Percentiles rank a stretch among this genome's conserved stretches.
These are phyloP conservation scores for Xylaria longipes DNA, from an alignment of 495 filamentous ascomycete genomes.

Conservation along the genomic window DNA sequence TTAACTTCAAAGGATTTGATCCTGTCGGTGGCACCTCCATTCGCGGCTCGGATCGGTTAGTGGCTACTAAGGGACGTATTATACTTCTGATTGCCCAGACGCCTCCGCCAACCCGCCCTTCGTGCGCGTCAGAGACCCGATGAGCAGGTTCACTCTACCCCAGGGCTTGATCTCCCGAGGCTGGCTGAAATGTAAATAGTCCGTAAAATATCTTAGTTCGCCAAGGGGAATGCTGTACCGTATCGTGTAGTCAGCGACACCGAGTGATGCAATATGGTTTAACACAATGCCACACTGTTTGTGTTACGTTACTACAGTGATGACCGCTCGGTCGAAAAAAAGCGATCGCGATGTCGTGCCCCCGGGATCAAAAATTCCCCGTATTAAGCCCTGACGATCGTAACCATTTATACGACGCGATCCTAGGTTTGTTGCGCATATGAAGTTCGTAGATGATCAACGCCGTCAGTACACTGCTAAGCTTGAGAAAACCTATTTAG, in stretches of 20 bases:
- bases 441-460: not conserved
- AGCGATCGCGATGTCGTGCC: not conserved
- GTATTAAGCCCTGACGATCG: constrained; percentile 34
- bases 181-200: constrained; percentile 2
- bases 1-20: constrained; percentile 2
- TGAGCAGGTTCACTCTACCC: not conserved
- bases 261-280: not conserved
- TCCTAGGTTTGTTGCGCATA: not conserved
- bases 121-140: not conserved
- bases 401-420: constrained; percentile 17
- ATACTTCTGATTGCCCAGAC: not conserved
- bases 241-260: not conserved
- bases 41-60: not conserved
- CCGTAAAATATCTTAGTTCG: not conserved
- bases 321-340: not conserved
- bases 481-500: constrained; percentile 7
- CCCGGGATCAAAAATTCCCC: constrained; percentile 8
- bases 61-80: not conserved
- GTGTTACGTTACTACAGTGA: not conserved
- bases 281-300: not conserved
- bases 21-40: not conserved
- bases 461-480: not conserved
- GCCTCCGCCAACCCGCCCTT: constrained; percentile 8
- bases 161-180: not conserved
- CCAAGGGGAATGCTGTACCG: not conserved